Evolutionary conservation across 1,284 basidiomycete species (phyloP).

Genomic region (Pulveroboletus sp.): DNA sequence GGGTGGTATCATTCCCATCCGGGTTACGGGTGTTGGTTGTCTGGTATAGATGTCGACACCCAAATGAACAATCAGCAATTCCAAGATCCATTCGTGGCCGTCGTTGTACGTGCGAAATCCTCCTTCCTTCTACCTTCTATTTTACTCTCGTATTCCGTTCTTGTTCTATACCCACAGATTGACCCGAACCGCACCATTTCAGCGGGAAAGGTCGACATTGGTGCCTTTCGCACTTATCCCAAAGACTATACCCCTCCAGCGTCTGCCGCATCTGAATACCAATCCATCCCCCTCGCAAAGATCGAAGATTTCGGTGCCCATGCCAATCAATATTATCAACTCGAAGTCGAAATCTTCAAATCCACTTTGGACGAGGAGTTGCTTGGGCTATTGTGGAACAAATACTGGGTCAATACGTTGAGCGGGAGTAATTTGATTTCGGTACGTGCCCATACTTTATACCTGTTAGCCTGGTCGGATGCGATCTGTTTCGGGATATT

Average conservation of each 20-base stretch:
- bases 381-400: slow-evolving; percentile 94
- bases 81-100: slow-evolving; percentile 96
- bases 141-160: background rate
- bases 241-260: slow-evolving; percentile 85
- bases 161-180: slow-evolving; percentile 56
- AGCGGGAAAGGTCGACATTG: slow-evolving; percentile 97
- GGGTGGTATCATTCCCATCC: slow-evolving; percentile 99
- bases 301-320: slow-evolving; percentile 99
- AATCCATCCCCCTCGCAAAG: slow-evolving; percentile 91
- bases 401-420: slow-evolving; percentile 98
- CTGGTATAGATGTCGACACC: slow-evolving; percentile 95
- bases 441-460: slow-evolving; percentile 47
- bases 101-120: slow-evolving; percentile 70
- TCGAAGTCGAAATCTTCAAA: slow-evolving; percentile 96
- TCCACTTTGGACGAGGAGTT: slow-evolving; percentile 84
- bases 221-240: slow-evolving; percentile 96
- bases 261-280: slow-evolving; percentile 77
- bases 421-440: slow-evolving; percentile 89
- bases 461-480: background rate
- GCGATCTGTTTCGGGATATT: background rate
- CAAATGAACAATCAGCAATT: slow-evolving; percentile 94
- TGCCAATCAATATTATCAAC: slow-evolving; percentile 93
- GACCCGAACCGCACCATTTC: slow-evolving; percentile 98
- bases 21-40: slow-evolving; percentile 96
- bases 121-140: background rate